Evolutionary conservation across 2,329 filamentous ascomycete genomes (phyloP), one percentile per base, ranked within the genome.

Genomic region (Penicillium sp.): DNA sequence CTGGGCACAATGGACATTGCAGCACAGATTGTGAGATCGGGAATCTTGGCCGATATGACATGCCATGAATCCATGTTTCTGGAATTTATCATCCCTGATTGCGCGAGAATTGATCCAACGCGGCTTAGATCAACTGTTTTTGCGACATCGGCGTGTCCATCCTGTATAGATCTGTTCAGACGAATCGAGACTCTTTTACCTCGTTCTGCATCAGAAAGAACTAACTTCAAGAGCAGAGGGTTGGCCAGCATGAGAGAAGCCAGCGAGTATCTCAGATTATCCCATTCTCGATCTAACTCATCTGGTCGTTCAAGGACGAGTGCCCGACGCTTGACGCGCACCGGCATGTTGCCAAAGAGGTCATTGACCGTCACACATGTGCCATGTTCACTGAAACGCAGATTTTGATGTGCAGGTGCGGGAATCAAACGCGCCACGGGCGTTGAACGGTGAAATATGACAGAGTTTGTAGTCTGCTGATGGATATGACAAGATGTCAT

Each of bases 321-420:
- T 0, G 84, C 84, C 60, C 92, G 84, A 65, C 92, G 90, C 70
- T 95, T 96, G 26, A 96, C 88, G 14, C 93, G 87, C 13, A 97
- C 93, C 0, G 93, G 92, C 85, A 97, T 90, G 57, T 87, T 89
- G 0, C 93, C 92, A 74, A 97, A 98, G 1, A 97, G 78, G 71
- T 96, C 88, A 55, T 87, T 85, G 6, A 96, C 88, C 0, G 82
- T 82, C 2, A 93, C 86, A 27, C 85, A 84, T 0, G 93, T 96
- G 4, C 93, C 93, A 76, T 90, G 86, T 21, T 78, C 72, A 55
- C 81, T 82, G 35, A 75, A 77, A 9, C 80, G 65, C 7, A 90
- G 66, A 48, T 81, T 78, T 46, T 90, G 83, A 49, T 87, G 82
- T 8, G 80, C 73, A 11, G 81, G 78, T 5, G 86, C 84, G 6